Conservation (phyloP, 805 yeast genomes). For the Yamadazyma philogaea region DNA sequence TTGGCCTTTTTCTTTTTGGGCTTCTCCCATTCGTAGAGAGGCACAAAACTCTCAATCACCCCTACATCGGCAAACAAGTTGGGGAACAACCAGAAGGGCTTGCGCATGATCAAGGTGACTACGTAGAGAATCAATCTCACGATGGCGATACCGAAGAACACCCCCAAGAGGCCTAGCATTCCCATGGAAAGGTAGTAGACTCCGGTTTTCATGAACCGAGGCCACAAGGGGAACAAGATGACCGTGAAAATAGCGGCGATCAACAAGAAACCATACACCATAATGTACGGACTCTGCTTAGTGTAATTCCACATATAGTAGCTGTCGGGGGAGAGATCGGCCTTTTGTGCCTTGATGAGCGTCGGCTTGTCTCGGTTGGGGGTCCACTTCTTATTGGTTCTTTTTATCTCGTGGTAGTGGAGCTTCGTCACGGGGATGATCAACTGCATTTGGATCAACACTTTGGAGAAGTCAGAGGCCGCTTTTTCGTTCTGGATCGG, state of each 20-base stretch:
- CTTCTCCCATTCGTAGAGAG: slow-evolving; percentile 81
- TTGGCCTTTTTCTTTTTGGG: slow-evolving; percentile 30
- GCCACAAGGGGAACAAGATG: slow-evolving; percentile 93
- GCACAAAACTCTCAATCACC: slow-evolving; percentile 85
- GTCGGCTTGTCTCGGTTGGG: slow-evolving; percentile 67
- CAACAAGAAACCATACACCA: slow-evolving; percentile 61
- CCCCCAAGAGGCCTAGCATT: slow-evolving; percentile 65
- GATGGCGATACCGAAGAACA: slow-evolving; percentile 75
- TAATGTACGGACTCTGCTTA: slow-evolving; percentile 64
- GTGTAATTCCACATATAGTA: slow-evolving; percentile 84
- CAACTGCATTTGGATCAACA: slow-evolving; percentile 68
- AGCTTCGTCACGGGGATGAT: slow-evolving; percentile 75
- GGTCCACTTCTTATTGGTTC: slow-evolving; percentile 48
- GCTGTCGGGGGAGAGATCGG: slow-evolving; percentile 58
- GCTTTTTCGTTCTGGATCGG: slow-evolving; percentile 47
- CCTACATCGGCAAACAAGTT: slow-evolving; percentile 95
- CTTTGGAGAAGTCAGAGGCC: slow-evolving; percentile 61
- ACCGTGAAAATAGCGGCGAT: slow-evolving; percentile 60
- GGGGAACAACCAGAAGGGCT: slow-evolving; percentile 96
- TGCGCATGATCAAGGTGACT: slow-evolving; percentile 54
- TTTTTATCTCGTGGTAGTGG: slow-evolving; percentile 62
- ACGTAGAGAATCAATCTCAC: slow-evolving; percentile 70
- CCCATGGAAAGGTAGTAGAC: slow-evolving; percentile 89
- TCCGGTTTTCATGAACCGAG: slow-evolving; percentile 78
- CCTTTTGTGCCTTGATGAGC: slow-evolving; percentile 52